These are phyloP conservation scores for Citrullus mucosospermus DNA, from an alignment of 306 rosid genomes.

Conservation along the genomic window DNA sequence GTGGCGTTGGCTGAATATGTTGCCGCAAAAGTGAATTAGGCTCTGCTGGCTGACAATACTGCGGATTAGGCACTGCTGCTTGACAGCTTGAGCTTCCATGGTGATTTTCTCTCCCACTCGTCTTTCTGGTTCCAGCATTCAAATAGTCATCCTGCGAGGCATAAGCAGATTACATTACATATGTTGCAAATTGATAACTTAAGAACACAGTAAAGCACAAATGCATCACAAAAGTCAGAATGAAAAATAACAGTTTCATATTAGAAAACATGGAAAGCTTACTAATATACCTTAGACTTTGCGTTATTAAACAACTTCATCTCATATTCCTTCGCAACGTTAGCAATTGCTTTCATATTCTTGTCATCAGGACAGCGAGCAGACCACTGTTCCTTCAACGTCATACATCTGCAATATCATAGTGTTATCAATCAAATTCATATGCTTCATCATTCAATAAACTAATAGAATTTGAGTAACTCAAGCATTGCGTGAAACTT, in stretches of 20 bases:
- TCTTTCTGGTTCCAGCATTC: neutral
- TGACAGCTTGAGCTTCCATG: neutral
- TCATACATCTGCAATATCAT: neutral
- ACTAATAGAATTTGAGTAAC: neutral
- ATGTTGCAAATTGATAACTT: neutral
- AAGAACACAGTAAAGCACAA: neutral
- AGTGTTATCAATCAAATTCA: neutral
- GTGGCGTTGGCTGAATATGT: neutral
- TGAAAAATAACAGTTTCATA: neutral
- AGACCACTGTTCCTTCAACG: neutral
- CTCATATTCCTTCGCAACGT: neutral
- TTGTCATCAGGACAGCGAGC: neutral
- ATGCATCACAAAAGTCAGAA: neutral
- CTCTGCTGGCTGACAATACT: neutral
- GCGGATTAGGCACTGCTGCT: neutral
- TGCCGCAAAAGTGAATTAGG: neutral
- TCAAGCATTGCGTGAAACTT: neutral
- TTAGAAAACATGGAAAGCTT: neutral
- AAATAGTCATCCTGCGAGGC: neutral
- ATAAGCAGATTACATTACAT: neutral
- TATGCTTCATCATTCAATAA: neutral
- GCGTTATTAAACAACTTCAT: neutral
- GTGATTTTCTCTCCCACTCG: neutral
- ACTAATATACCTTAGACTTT: neutral
- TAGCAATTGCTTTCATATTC: too few relatives aligned